phyloP scores from a whole-genome alignment of 108 stramenopile genomes.

The Pinguiococcus pyrenoidosus region DNA sequence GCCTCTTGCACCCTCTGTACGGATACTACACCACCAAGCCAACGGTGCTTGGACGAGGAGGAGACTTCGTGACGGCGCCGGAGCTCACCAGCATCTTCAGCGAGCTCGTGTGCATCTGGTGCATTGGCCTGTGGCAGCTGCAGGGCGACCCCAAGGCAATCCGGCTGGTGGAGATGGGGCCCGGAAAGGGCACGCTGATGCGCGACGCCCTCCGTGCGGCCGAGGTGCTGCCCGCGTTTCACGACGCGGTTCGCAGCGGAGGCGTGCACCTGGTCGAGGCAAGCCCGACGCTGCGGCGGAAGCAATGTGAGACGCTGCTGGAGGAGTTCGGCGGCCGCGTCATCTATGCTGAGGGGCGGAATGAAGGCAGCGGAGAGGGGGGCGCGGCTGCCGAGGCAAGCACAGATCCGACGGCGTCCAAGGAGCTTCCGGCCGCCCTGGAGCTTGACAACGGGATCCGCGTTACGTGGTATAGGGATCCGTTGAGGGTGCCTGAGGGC shows the following conservation, averaged over 20 bases:
- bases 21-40: conserved; percentile 41
- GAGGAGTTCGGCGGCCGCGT: conserved; percentile 7
- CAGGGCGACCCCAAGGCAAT: conserved; percentile 43
- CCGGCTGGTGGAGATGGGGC: conserved; percentile 81
- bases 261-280: conserved; percentile 79
- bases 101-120: conserved; percentile 82
- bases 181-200: conserved; percentile 91
- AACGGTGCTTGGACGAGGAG: conserved; percentile 53
- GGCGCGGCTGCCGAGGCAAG: background rate
- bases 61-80: conserved; percentile 95
- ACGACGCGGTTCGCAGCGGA: conserved; percentile 24
- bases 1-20: conserved; percentile 30
- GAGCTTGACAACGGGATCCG: background rate
- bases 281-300: conserved; percentile 50
- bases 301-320: conserved; percentile 56
- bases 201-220: conserved; percentile 61
- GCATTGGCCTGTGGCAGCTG: conserved; percentile 59
- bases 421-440: background rate
- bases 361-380: background rate
- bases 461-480: background rate
- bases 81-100: conserved; percentile 92
- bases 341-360: background rate
- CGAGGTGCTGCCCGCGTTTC: conserved; percentile 40
- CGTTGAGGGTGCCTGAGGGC: conserved; percentile 16
- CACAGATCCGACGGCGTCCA: background rate